These are phyloP conservation scores for Geotrichum macrosporum DNA, from an alignment of 1,139 yeast genomes.

Conservation along the genomic window DNA sequence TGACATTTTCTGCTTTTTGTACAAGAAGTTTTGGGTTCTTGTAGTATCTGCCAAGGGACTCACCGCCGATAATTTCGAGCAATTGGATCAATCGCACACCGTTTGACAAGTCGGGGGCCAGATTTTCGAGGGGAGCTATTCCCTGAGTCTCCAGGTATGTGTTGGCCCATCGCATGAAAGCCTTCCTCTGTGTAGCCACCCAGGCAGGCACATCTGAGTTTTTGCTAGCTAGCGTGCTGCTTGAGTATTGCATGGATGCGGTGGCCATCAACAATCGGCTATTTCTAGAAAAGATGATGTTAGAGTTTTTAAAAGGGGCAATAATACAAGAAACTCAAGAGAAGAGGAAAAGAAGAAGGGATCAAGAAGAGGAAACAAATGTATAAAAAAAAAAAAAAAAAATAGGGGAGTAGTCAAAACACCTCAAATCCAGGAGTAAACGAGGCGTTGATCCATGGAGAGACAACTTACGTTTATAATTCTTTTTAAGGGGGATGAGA, in stretches of 20 bases:
- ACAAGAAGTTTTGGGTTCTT: slow-evolving; percentile 49
- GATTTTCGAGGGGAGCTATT: slow-evolving; percentile 32
- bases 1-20: slow-evolving; percentile 61
- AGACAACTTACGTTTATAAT: no score
- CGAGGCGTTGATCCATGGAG: no score
- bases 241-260: slow-evolving; percentile 6
- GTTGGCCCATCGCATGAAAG: slow-evolving; percentile 42
- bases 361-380: no score
- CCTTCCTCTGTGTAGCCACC: slow-evolving; percentile 42
- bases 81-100: slow-evolving; percentile 40
- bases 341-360: no score
- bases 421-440: no score
- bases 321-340: no score
- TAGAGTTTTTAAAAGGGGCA: no score
- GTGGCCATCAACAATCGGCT: slow-evolving; percentile 11
- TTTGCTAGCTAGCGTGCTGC: slow-evolving; percentile 2
- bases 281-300: no score
- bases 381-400: no score
- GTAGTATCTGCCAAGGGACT: slow-evolving; percentile 40
- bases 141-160: slow-evolving; percentile 35
- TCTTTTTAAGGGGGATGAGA: no score
- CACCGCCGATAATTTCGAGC: slow-evolving; percentile 41
- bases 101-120: slow-evolving; percentile 34
- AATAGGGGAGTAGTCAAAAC: no score
- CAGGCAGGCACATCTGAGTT: slow-evolving; percentile 33